phyloP scores from a whole-genome alignment of 805 yeast genomes.

The Yamadazyma paraphyllophila region DNA sequence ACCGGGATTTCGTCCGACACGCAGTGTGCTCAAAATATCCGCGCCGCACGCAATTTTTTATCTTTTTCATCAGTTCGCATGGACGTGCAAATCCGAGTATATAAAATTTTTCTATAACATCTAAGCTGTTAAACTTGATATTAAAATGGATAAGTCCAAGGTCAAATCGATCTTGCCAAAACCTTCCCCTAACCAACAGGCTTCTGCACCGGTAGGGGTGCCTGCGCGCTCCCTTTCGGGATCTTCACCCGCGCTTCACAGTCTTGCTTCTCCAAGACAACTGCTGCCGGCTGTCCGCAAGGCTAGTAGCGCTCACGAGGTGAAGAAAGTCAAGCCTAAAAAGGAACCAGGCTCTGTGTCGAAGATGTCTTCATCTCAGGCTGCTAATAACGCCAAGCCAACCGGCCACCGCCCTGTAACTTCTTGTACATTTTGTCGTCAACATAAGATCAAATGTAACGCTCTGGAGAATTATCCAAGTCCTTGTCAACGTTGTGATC shows the following conservation, averaged over 20 bases:
- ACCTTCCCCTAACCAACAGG: conserved; percentile 24
- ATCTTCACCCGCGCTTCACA: not conserved
- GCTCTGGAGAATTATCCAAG: conserved; percentile 80
- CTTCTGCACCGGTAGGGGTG: conserved; percentile 1
- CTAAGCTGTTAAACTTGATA: not conserved
- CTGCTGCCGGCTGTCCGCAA: conserved; percentile 9
- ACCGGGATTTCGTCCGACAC: not conserved
- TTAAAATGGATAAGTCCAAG: conserved; percentile 35
- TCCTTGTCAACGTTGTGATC: conserved; percentile 80
- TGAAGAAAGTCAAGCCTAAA: conserved; percentile 17
- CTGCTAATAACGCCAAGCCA: conserved; percentile 8
- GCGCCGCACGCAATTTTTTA: conserved; percentile 19
- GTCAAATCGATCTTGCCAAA: conserved; percentile 44
- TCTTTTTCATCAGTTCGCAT: conserved; percentile 26
- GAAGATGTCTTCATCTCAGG: not conserved
- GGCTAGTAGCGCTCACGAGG: conserved; percentile 8
- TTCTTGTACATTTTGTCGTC: conserved; percentile 91
- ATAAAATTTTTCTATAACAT: conserved; percentile 4
- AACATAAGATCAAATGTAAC: conserved; percentile 90
- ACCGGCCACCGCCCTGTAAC: conserved; percentile 79
- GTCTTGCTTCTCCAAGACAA: conserved; percentile 1
- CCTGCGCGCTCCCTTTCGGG: conserved; percentile 5
- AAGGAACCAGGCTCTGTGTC: conserved; percentile 4
- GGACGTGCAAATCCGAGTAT: conserved; percentile 12
- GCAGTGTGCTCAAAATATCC: not conserved